Percentiles rank a stretch among this genome's conserved stretches.
Evolutionary conservation across 306 rosid species (phyloP).

Genomic region (Astragalus glycyphyllos): DNA sequence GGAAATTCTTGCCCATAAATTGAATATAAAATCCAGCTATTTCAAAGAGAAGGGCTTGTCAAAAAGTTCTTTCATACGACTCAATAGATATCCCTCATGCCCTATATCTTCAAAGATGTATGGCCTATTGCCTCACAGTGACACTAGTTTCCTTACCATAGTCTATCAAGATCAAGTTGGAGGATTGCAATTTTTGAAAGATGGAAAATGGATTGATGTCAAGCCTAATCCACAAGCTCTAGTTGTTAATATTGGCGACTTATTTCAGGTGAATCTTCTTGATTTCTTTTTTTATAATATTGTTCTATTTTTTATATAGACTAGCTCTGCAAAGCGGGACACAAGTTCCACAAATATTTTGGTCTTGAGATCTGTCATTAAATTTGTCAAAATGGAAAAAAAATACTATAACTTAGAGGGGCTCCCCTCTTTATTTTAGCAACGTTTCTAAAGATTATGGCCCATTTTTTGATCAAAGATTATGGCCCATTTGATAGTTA

Average conservation of each 20-base stretch:
- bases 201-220: constrained; percentile 61
- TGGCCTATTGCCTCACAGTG: constrained; percentile 74
- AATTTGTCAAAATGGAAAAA: too few relatives aligned
- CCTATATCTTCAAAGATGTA: constrained; percentile 60
- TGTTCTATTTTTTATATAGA: too few relatives aligned
- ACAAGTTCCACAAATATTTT: too few relatives aligned
- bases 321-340: too few relatives aligned
- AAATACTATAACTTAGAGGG: too few relatives aligned
- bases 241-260: constrained; percentile 72
- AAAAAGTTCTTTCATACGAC: constrained; percentile 52
- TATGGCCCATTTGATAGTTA: too few relatives aligned
- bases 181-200: constrained; percentile 59
- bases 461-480: too few relatives aligned
- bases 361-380: too few relatives aligned
- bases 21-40: constrained; percentile 53
- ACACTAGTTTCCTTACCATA: constrained; percentile 63
- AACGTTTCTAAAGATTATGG: too few relatives aligned
- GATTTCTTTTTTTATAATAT: too few relatives aligned
- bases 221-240: constrained; percentile 60
- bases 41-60: constrained; percentile 58
- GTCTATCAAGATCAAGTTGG: constrained; percentile 51
- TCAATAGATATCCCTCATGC: constrained; percentile 75
- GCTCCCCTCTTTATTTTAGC: too few relatives aligned
- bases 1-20: constrained; percentile 53
- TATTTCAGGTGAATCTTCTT: constrained; percentile 69